Conservation (phyloP, 2,329 filamentous ascomycete genomes). For the Xylaria multiplex region DNA sequence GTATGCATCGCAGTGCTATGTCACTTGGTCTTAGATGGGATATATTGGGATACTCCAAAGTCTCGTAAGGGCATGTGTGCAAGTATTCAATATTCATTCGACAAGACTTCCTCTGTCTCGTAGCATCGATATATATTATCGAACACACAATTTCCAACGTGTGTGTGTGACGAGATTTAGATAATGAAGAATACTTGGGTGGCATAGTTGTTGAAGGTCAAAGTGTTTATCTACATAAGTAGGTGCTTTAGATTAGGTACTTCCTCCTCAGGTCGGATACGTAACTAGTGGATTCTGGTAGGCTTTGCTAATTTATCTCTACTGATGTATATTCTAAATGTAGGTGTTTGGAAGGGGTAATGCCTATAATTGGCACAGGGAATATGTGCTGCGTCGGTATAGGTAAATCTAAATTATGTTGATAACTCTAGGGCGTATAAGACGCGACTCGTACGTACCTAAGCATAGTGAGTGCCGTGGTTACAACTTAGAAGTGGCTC, state of each 20-base stretch:
- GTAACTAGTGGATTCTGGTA: too few relatives aligned
- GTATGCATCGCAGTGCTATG: conserved; percentile 14
- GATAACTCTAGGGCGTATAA: not conserved
- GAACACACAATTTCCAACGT: not conserved
- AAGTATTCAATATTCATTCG: not conserved
- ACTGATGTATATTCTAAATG: too few relatives aligned
- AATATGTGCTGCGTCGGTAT: too few relatives aligned
- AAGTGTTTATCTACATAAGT: not conserved
- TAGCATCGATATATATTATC: not conserved
- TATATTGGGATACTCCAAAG: not conserved
- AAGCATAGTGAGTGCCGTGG: too few relatives aligned
- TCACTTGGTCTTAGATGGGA: not conserved
- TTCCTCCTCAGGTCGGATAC: too few relatives aligned
- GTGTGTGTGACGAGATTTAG: not conserved
- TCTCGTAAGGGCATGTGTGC: not conserved
- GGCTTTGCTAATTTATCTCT: too few relatives aligned
- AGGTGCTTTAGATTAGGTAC: not conserved
- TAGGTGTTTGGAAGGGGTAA: not conserved
- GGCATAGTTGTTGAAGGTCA: not conserved
- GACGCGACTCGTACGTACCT: too few relatives aligned
- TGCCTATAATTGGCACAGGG: not conserved
- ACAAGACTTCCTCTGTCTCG: not conserved
- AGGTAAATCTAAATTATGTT: not conserved
- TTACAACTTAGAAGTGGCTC: too few relatives aligned
- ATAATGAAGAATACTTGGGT: not conserved